Evolutionary conservation across 2,329 filamentous ascomycete genomes (phyloP).

Genomic region (Penicillium olsonii): DNA sequence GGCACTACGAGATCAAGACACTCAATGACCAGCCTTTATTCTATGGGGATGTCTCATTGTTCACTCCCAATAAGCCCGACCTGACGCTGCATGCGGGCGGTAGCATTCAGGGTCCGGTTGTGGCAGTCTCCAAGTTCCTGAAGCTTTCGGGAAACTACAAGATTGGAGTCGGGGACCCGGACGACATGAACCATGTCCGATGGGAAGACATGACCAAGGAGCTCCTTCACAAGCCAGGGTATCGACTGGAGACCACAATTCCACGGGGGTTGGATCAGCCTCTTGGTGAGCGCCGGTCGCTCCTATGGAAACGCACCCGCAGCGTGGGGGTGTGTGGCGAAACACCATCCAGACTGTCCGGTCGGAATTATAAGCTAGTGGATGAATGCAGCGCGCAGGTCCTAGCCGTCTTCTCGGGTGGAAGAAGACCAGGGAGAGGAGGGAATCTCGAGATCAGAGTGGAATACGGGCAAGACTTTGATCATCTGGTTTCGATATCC

Average conservation of each 20-base stretch:
- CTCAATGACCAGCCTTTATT: conserved; percentile 9
- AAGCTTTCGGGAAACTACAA: conserved; percentile 27
- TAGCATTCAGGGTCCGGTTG: conserved; percentile 14
- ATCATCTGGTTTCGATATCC: conserved; percentile 20
- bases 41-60: conserved; percentile 14
- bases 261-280: not conserved
- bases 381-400: conserved; percentile 17
- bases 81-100: conserved; percentile 15
- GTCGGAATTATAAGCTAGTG: conserved; percentile 30
- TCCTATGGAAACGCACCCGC: conserved; percentile 32
- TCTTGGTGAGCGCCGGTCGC: conserved; percentile 15
- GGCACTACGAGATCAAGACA: conserved; percentile 19
- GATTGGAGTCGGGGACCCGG: conserved; percentile 29
- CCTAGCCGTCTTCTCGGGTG: conserved; percentile 20
- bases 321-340: conserved; percentile 22
- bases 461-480: conserved; percentile 18
- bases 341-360: conserved; percentile 17
- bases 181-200: conserved; percentile 15
- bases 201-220: conserved; percentile 31
- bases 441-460: conserved; percentile 19
- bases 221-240: conserved; percentile 21
- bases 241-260: conserved; percentile 26
- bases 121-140: conserved; percentile 27
- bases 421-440: conserved; percentile 10
- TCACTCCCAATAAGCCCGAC: conserved; percentile 17